Base-by-base conservation (phyloP, 495 filamentous ascomycete species). In the Astrothelium subdiscretum region DNA sequence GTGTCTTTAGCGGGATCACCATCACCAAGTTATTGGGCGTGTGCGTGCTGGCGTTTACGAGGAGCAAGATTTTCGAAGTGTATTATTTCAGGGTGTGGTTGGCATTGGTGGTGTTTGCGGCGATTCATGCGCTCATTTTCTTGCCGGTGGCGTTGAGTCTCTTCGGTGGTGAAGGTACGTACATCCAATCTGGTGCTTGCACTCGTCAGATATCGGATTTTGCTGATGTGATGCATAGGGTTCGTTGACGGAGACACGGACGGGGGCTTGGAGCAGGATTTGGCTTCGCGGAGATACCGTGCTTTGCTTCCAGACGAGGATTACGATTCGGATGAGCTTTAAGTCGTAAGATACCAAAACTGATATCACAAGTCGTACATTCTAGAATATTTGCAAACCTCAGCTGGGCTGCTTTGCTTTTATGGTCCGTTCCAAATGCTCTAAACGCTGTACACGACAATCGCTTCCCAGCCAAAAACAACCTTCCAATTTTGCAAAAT, bases 41-140 rank as follows among this genome's bases (percentile, higher is more conserved):
- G 2, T 86, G 80, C 57, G 94, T 99, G 43, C 79, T 99, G 15
- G 94, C 92, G 0, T 97, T 95, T 65, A 99, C 94, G 8, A 76
- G 89, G 27, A 95, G 90, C 74, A 97, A 97, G 82, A 97, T 99
- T 72, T 99, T 99, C 70, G 95, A 97, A 78, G 89, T 97, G 60
- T 99, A 97, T 74, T 99, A 97, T 72, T 99, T 99, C 77, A 79
- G 94, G 8, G 87, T 99, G 38, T 99, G 94, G 94, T 71, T 96
- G 24, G 87, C 92, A 51, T 79, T 99, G 63, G 90, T 97, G 40
- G 66, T 91, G 24, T 90, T 95, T 64, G 95, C 90, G n/a, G 89
- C 90, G 24, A 78, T 81, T 0, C 94, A 99, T 72, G 89, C 92
- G 12, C 79, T 99, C 18, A 81, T 99, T 2, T 95, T 96, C 74